Percentiles rank a stretch among this genome's conserved stretches.
Evolutionary conservation across 495 filamentous ascomycete species (phyloP).

Genomic region (Penicillium parvum): DNA sequence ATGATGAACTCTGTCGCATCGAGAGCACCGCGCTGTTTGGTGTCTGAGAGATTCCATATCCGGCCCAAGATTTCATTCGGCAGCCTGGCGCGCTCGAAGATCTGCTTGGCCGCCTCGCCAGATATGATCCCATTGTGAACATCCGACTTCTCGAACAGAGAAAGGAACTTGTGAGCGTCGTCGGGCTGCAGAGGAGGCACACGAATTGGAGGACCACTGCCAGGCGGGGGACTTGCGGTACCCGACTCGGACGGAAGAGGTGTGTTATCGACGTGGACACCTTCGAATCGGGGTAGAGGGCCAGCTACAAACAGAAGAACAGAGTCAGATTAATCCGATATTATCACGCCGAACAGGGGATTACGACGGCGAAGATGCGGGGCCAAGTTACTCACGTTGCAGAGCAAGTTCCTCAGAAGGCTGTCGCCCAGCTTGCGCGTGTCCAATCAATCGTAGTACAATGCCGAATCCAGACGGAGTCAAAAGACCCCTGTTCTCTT

Average conservation of each 20-base stretch:
- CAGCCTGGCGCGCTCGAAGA: constrained; percentile 87
- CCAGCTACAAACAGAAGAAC: constrained; percentile 52
- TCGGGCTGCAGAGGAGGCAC: constrained; percentile 88
- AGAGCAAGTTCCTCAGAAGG: constrained; percentile 74
- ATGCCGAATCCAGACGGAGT: constrained; percentile 88
- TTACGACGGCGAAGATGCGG: background rate
- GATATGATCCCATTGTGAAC: constrained; percentile 76
- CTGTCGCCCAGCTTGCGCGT: constrained; percentile 81
- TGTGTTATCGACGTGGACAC: constrained; percentile 45
- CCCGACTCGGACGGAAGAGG: constrained; percentile 42
- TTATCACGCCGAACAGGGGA: background rate
- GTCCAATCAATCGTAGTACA: constrained; percentile 88
- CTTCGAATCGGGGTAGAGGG: constrained; percentile 90
- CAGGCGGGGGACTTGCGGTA: constrained; percentile 55
- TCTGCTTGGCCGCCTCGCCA: constrained; percentile 84
- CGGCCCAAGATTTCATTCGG: constrained; percentile 86
- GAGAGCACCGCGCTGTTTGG: constrained; percentile 84
- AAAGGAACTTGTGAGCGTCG: constrained; percentile 80
- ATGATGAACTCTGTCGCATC: constrained; percentile 92
- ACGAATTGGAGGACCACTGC: constrained; percentile 68
- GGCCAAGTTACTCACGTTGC: constrained; percentile 45
- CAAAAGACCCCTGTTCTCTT: constrained; percentile 89
- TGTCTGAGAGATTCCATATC: constrained; percentile 94
- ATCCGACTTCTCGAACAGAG: constrained; percentile 82
- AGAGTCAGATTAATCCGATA: constrained; percentile 12